A percentile compares a stretch with the other conserved stretches of the same genome.
These are phyloP conservation scores for Mortierella hygrophila DNA, from an alignment of 192 early-diverging fungal genomes.

Conservation along the genomic window DNA sequence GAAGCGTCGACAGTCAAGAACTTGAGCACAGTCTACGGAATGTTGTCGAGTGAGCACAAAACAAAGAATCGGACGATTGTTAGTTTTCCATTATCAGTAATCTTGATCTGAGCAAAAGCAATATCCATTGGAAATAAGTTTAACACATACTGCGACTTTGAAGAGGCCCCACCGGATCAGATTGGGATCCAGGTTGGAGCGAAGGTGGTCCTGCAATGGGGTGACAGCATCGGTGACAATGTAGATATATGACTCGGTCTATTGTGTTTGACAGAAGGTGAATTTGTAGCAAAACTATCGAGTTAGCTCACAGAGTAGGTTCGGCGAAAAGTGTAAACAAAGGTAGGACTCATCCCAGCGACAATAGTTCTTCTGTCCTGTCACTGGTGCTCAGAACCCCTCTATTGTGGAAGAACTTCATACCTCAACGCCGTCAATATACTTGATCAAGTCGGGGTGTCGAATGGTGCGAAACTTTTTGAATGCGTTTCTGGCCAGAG, in stretches of 20 bases:
- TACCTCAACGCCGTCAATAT: conserved; percentile 92
- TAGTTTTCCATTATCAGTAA: neutral
- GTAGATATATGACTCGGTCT: conserved; percentile 81
- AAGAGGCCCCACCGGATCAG: conserved; percentile 90
- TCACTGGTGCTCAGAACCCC: neutral
- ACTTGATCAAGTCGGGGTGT: conserved; percentile 89
- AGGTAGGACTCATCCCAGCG: neutral
- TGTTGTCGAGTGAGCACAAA: neutral
- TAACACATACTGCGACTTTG: conserved; percentile 81
- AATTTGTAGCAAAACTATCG: neutral
- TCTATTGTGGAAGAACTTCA: neutral
- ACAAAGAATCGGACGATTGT: conserved; percentile 1
- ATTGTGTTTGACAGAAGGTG: neutral
- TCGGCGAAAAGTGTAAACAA: neutral
- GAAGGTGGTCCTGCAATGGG: conserved; percentile 73
- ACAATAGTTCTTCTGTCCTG: neutral
- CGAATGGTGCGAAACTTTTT: conserved; percentile 89
- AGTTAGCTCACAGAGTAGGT: neutral
- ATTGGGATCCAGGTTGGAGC: conserved; percentile 64
- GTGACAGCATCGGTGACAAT: conserved; percentile 91
- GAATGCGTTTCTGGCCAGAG: conserved; percentile 90
- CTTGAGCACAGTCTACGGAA: conserved; percentile 79
- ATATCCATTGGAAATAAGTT: neutral
- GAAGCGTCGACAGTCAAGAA: conserved; percentile 90
- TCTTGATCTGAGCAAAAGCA: neutral